Base-by-base conservation (phyloP, 2,329 filamentous ascomycete genomes). In the Elsinoe necatrix region DNA sequence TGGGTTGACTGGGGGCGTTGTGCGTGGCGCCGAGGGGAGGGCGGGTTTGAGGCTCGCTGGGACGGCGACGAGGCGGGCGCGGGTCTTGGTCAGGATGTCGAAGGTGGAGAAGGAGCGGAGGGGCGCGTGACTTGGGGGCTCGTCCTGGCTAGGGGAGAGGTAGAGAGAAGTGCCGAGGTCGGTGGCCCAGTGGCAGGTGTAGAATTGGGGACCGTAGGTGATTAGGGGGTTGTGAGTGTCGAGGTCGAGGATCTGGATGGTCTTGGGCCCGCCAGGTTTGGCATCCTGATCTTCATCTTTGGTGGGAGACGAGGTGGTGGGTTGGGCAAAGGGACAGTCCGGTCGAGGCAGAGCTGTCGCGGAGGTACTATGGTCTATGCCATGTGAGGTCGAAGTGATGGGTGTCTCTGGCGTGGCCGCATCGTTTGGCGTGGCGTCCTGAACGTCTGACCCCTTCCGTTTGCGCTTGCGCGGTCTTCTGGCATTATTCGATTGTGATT, bases 101-200 rank as follows among this genome's bases (percentile, higher is more conserved):
- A 88, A 82, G 21, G 80, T 78, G 20, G 79, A 69, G 5, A 75
- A 75, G 29, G 72, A 74, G 23, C 81, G 76, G 21, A 75, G 72
- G n/a, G 77, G 78, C 37, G 80, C 67, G 7, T 70, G 69, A 2
- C 79, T 77, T 1, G 79, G 68, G 63, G 56, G 71, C 62, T 5
- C 67, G 60, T 41, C 70, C 62, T 60, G 77, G 71, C 60, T 76
- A 25, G 63, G 60, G 20, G 79, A 14, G 71, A 71, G 1, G 77
- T 78, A 66, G 64, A 96, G 85, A 41, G 95, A 80, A 0, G 90
- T 95, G 34, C 92, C 92, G 42, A 95, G 81, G 59, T 89, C 86
- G 60, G 87, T 83, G 9, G 82, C 80, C 92, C 92, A 97, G 45
- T 82, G 74, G 61, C 89, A 92, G 61, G 82, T 83, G 67, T 91